Percentiles rank a stretch among this genome's conserved stretches.
Conservation (phyloP, 805 yeast genomes). For the Candida schatavii region DNA sequence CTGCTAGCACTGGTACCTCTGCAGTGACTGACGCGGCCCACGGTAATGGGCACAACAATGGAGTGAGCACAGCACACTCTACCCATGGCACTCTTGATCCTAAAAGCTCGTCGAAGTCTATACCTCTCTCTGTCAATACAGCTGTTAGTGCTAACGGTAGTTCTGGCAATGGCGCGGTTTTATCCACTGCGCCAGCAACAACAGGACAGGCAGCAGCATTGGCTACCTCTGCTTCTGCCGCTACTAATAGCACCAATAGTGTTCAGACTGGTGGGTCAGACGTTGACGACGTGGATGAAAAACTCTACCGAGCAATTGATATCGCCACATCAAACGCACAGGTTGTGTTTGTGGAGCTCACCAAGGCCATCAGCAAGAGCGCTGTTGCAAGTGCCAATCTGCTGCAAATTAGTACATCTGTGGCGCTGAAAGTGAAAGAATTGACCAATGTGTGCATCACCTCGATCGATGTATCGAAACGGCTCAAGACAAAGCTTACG, state of each 20-base stretch:
- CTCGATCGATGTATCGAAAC: conserved; percentile 79
- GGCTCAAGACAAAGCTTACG: conserved; percentile 54
- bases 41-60: background rate
- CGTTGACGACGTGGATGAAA: conserved; percentile 58
- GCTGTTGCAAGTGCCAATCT: conserved; percentile 47
- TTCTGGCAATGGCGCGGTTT: background rate
- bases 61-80: background rate
- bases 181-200: background rate
- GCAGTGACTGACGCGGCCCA: background rate
- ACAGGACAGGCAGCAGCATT: background rate
- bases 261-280: conserved; percentile 14
- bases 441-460: conserved; percentile 72
- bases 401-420: conserved; percentile 32
- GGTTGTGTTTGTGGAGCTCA: conserved; percentile 73
- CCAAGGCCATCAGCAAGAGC: conserved; percentile 61
- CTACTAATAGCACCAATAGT: background rate
- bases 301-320: conserved; percentile 60
- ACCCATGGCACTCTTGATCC: background rate
- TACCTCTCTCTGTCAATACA: background rate
- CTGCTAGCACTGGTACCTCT: background rate
- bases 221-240: background rate
- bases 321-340: conserved; percentile 68
- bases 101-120: background rate
- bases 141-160: background rate
- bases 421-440: conserved; percentile 69